Evolutionary conservation across 805 yeast species (phyloP), one percentile per base, ranked within the genome.

Genomic region (Saturnispora serradocipensis): DNA sequence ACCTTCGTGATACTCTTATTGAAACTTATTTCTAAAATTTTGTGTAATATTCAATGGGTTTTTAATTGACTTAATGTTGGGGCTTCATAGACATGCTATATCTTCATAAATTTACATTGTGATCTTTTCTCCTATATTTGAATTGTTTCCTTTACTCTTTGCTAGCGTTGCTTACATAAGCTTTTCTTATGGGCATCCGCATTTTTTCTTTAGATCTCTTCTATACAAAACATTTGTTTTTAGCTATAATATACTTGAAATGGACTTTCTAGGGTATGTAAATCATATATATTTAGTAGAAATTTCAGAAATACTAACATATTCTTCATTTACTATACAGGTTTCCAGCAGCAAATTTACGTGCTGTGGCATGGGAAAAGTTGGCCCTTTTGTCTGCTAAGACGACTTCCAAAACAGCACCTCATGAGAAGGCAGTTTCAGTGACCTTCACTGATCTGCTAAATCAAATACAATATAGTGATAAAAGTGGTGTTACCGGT

Each of bases 1-100:
- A 85, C 73, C 78, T 88, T 72, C 84, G 96, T 73, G 96, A 88
- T 66, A 88, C 96, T 53, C 80, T 88, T 69, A 88, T 88, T 66
- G 96, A 88, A 75, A 88, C 96, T 48, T 88, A 88, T 71, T 83
- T 93, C 56, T 88, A 73, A 30, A 30, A 49, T 38, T 38, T 18
- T 38, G 38, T 18, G 25, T 18, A 43, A n/a, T 24, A 35, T 30
- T 42, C 42, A 38, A 38, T 38, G 42, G 42, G 42, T 38, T 38
- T 38, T 38, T 38, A 38, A 38, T 38, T n/a, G 20, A 38, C 42
- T 38, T 30, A 18, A 38, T 38, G 22, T 38, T 38, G 15, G 42
- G 42, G 42, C 42, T 38, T 20, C 42, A 38, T 38, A 38, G 8
- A 10, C 22, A 8, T 8, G 42, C 22, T 38, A 4, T 38, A 10